Evolutionary conservation across 495 filamentous ascomycete genomes (phyloP).

Genomic region (Cudoniella acicularis): DNA sequence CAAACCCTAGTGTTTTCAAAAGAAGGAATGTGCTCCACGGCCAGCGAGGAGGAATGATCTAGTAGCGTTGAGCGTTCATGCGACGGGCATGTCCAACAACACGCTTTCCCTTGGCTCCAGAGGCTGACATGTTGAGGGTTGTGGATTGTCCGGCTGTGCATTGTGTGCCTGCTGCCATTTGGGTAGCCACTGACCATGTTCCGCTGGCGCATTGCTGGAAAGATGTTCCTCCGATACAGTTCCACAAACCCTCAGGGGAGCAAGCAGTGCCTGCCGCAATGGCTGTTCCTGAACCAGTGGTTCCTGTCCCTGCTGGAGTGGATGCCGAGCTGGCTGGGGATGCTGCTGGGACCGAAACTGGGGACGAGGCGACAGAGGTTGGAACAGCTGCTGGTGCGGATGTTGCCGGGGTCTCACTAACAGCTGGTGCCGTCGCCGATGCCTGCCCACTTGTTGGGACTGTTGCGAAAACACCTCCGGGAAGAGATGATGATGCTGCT

Average conservation of each 20-base stretch:
- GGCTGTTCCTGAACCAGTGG: slow-evolving; percentile 9
- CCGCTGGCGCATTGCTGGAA: slow-evolving; percentile 67
- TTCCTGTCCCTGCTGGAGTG: slow-evolving; percentile 16
- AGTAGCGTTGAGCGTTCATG: slow-evolving; percentile 3
- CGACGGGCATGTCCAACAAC: slow-evolving; percentile 22
- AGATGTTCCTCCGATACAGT: slow-evolving; percentile 57
- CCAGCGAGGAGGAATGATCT: slow-evolving; percentile 12
- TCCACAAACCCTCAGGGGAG: slow-evolving; percentile 54
- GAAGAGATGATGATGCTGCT: neutral
- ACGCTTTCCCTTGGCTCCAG: slow-evolving; percentile 14
- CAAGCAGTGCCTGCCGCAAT: slow-evolving; percentile 38
- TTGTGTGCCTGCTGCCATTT: slow-evolving; percentile 54
- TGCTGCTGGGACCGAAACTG: slow-evolving; percentile 4
- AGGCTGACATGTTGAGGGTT: slow-evolving; percentile 36
- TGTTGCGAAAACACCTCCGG: slow-evolving; percentile 26
- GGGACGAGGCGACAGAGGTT: slow-evolving; percentile 10
- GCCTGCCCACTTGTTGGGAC: neutral
- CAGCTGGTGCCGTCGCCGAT: slow-evolving; percentile 12
- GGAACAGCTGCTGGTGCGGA: slow-evolving; percentile 1
- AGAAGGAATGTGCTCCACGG: slow-evolving; percentile 8
- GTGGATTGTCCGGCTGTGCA: slow-evolving; percentile 52
- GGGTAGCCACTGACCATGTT: slow-evolving; percentile 49
- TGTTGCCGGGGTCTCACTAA: too few species aligned
- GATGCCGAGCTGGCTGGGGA: neutral
- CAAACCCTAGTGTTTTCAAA: neutral